phyloP scores from a whole-genome alignment of 352 stramenopile species.

The Plasmopara halstedii region DNA sequence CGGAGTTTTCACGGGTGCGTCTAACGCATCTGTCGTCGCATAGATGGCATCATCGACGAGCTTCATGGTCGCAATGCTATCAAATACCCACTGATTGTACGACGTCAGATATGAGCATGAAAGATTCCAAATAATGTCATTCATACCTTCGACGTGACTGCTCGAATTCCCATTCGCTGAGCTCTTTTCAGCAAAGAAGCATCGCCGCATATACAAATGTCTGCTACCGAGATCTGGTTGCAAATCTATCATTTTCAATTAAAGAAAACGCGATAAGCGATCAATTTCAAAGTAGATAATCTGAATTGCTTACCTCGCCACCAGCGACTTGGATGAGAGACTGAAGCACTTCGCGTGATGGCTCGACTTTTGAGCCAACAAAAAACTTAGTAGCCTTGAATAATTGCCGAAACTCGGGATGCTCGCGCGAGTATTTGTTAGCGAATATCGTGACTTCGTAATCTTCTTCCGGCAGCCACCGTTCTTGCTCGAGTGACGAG shows the following conservation, averaged over 20 bases:
- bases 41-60: constrained; percentile 41
- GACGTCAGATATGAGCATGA: constrained; percentile 1
- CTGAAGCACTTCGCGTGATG: constrained; percentile 61
- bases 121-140: background rate
- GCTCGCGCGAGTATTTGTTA: constrained; percentile 32
- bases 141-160: constrained; percentile 58
- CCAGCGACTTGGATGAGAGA: constrained; percentile 68
- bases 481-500: constrained; percentile 60
- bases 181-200: constrained; percentile 51
- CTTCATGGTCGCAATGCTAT: constrained; percentile 64
- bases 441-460: constrained; percentile 55
- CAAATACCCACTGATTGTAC: constrained; percentile 55
- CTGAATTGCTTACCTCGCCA: constrained; percentile 40
- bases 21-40: constrained; percentile 5
- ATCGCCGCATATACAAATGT: constrained; percentile 63
- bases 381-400: constrained; percentile 64
- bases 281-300: background rate
- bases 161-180: constrained; percentile 41
- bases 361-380: constrained; percentile 62
- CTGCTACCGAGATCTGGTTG: constrained; percentile 62
- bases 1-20: constrained; percentile 7
- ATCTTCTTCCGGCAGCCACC: constrained; percentile 59
- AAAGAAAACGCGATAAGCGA: background rate
- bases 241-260: constrained; percentile 32
- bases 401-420: constrained; percentile 46